Evolutionary conservation across 495 filamentous ascomycete genomes (phyloP).

Genomic region (Penicillium canescens): DNA sequence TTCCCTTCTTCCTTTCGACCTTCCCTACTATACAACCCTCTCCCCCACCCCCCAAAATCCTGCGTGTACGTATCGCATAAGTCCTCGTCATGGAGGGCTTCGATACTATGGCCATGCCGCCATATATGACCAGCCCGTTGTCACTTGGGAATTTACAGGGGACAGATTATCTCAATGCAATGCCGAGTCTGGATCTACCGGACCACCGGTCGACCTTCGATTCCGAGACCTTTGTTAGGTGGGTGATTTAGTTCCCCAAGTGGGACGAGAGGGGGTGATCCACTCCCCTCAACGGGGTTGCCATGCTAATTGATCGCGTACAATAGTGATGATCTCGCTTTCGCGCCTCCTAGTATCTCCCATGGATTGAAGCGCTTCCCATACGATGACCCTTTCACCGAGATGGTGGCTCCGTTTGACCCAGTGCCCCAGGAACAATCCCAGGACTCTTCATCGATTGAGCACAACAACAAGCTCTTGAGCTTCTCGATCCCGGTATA

Average conservation of each 20-base stretch:
- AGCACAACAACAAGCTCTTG: conserved; percentile 77
- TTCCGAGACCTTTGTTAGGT: conserved; percentile 61
- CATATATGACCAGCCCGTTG: conserved; percentile 58
- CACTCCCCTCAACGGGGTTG: background rate
- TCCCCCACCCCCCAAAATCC: background rate
- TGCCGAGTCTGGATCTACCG: conserved; percentile 55
- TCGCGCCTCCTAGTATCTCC: conserved; percentile 35
- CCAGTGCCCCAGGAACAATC: conserved; percentile 38
- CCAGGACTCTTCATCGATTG: conserved; percentile 48
- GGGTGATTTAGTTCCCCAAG: conserved; percentile 20
- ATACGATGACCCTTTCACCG: conserved; percentile 70
- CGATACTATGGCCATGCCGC: conserved; percentile 61
- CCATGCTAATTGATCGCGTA: background rate
- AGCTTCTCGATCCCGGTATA: conserved; percentile 73
- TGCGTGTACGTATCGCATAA: conserved; percentile 7
- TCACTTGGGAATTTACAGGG: conserved; percentile 52
- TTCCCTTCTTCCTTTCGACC: conserved; percentile 20
- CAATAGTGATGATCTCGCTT: conserved; percentile 44
- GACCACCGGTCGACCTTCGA: conserved; percentile 61
- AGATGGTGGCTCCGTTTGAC: conserved; percentile 54
- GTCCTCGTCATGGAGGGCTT: conserved; percentile 61
- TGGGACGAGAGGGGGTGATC: conserved; percentile 3
- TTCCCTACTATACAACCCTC: conserved; percentile 3
- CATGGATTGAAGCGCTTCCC: conserved; percentile 43
- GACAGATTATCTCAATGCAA: conserved; percentile 52